These are phyloP conservation scores for Trichocladium antarcticum DNA, from an alignment of 495 filamentous ascomycete genomes.

Conservation along the genomic window DNA sequence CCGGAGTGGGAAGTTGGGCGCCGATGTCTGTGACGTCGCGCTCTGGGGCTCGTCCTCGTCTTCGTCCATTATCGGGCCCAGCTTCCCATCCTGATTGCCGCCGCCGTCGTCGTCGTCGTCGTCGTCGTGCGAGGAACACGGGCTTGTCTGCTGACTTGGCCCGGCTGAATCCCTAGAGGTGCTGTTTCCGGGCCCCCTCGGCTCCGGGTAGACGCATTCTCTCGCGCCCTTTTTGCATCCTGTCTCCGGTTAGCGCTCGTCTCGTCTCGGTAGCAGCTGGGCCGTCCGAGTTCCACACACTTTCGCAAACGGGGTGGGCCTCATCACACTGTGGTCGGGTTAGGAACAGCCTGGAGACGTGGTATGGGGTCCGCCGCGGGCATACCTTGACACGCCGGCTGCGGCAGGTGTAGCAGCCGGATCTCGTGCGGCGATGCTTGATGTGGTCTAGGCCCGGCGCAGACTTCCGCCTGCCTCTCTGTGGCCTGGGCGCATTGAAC, in stretches of 20 bases:
- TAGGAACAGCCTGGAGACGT: neutral
- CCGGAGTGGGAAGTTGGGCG: slow-evolving; percentile 30
- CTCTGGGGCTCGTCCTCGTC: slow-evolving; percentile 43
- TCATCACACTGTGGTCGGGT: slow-evolving; percentile 60
- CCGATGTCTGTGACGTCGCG: slow-evolving; percentile 25
- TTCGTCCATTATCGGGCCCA: slow-evolving; percentile 58
- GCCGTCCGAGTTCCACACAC: slow-evolving; percentile 36
- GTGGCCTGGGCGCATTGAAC: slow-evolving; percentile 42
- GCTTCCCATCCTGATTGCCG: slow-evolving; percentile 37
- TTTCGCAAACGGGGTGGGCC: slow-evolving; percentile 72
- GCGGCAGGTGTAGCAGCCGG: slow-evolving; percentile 90
- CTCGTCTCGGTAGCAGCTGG: slow-evolving; percentile 5
- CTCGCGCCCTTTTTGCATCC: slow-evolving; percentile 77
- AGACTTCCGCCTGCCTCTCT: slow-evolving; percentile 47
- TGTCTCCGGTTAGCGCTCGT: slow-evolving; percentile 26
- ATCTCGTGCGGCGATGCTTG: slow-evolving; percentile 87
- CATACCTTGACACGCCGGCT: slow-evolving; percentile 77
- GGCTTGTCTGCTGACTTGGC: slow-evolving; percentile 41
- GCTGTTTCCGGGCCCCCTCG: slow-evolving; percentile 37
- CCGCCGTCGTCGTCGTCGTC: slow-evolving; percentile 48
- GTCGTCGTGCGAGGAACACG: slow-evolving; percentile 42
- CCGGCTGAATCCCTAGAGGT: slow-evolving; percentile 38
- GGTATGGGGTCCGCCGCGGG: neutral
- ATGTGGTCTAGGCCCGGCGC: slow-evolving; percentile 61
- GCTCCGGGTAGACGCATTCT: slow-evolving; percentile 73